Conservation (phyloP, 2,329 filamentous ascomycete species). For the Falciphora oryzae region DNA sequence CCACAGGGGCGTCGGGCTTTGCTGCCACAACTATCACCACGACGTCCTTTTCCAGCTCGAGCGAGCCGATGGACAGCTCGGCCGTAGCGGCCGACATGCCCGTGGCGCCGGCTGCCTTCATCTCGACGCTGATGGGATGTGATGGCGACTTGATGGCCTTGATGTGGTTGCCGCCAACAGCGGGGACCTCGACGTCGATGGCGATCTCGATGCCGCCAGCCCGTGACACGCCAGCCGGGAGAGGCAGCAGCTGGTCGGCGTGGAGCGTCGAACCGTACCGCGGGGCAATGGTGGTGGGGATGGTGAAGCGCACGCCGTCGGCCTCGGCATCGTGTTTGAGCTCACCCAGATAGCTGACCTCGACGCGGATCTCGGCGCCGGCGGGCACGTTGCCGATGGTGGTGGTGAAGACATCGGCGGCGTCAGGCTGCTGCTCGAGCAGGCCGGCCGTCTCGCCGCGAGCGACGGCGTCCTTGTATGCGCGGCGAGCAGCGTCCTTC, state of each 20-base stretch:
- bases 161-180: slow-evolving; percentile 42
- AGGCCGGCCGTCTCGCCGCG: slow-evolving; percentile 58
- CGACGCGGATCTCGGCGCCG: slow-evolving; percentile 46
- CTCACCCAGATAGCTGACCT: slow-evolving; percentile 61
- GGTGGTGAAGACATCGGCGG: slow-evolving; percentile 62
- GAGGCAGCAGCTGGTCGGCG: slow-evolving; percentile 28
- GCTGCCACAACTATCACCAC: slow-evolving; percentile 58
- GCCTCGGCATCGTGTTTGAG: slow-evolving; percentile 65
- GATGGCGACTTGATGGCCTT: slow-evolving; percentile 59
- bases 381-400: slow-evolving; percentile 63
- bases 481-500: slow-evolving; percentile 52
- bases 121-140: slow-evolving; percentile 59
- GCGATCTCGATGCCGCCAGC: slow-evolving; percentile 44
- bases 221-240: slow-evolving; percentile 13
- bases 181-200: slow-evolving; percentile 54
- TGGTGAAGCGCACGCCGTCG: slow-evolving; percentile 62
- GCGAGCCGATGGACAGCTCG: slow-evolving; percentile 45
- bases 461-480: slow-evolving; percentile 53
- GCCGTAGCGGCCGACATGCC: slow-evolving; percentile 44
- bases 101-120: slow-evolving; percentile 31
- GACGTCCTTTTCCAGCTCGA: slow-evolving; percentile 59
- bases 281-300: slow-evolving; percentile 62
- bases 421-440: slow-evolving; percentile 53
- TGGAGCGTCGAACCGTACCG: slow-evolving; percentile 48
- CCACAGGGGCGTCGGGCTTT: slow-evolving; percentile 53